Conservation (phyloP, 768 basidiomycete genomes). For the Mycena kentingensis region DNA sequence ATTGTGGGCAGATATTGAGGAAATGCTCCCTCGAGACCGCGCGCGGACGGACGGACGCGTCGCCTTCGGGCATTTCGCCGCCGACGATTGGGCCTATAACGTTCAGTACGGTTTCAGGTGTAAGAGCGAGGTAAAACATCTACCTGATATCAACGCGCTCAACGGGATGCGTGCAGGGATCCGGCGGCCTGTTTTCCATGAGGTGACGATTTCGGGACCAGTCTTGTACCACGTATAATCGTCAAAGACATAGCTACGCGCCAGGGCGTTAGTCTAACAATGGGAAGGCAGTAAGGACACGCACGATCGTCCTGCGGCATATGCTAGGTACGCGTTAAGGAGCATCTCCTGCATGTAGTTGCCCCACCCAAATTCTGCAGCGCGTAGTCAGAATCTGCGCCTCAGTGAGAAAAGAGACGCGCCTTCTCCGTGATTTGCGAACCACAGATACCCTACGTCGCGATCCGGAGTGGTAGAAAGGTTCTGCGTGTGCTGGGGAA, state of each 20-base stretch:
- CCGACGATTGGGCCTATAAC: constrained; percentile 28
- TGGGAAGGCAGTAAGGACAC: constrained; percentile 26
- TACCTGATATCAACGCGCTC: constrained; percentile 54
- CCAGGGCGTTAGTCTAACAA: not conserved
- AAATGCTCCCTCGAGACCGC: constrained; percentile 51
- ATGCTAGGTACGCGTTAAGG: constrained; percentile 52
- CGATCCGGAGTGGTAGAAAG: constrained; percentile 40
- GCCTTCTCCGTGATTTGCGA: constrained; percentile 50
- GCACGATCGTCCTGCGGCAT: constrained; percentile 49
- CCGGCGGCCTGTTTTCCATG: constrained; percentile 49
- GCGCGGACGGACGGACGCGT: constrained; percentile 43
- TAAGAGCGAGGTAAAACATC: constrained; percentile 7
- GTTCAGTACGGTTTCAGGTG: not conserved
- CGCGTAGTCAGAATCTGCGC: constrained; percentile 31
- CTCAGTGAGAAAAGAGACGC: constrained; percentile 39
- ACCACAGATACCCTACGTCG: constrained; percentile 46
- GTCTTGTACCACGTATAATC: constrained; percentile 58
- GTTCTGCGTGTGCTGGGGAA: constrained; percentile 51
- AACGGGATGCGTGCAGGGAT: constrained; percentile 59
- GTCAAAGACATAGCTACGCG: constrained; percentile 53
- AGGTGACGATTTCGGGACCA: constrained; percentile 43
- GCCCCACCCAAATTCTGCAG: constrained; percentile 57
- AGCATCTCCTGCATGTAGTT: constrained; percentile 63
- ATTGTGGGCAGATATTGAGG: constrained; percentile 47
- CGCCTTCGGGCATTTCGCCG: constrained; percentile 26